Conservation (phyloP, 2,329 filamentous ascomycete genomes). For the Fusarium ramigenum region DNA sequence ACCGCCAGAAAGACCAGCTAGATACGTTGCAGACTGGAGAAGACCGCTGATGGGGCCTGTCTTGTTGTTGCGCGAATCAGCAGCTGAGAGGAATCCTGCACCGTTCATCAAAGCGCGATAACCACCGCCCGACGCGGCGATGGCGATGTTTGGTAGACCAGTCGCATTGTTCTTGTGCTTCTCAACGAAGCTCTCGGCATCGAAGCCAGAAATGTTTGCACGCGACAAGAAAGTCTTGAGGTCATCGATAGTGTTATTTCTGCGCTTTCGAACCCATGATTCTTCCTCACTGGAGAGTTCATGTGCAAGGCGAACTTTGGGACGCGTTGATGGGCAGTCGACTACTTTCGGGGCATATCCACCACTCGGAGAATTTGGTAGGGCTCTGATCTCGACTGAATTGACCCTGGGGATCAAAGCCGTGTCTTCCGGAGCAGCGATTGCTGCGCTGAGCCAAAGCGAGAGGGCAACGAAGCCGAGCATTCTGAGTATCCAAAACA, state of each 20-base stretch:
- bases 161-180: constrained; percentile 43
- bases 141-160: constrained; percentile 68
- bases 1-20: constrained; percentile 83
- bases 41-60: constrained; percentile 80
- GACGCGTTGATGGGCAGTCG: constrained; percentile 73
- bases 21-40: constrained; percentile 82
- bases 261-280: constrained; percentile 76
- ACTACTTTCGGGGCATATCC: constrained; percentile 74
- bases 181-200: constrained; percentile 74
- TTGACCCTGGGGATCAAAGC: background rate
- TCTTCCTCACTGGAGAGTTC: constrained; percentile 75
- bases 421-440: background rate
- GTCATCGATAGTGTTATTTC: constrained; percentile 76
- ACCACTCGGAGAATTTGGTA: constrained; percentile 15
- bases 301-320: constrained; percentile 71
- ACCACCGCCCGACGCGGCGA: constrained; percentile 85
- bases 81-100: constrained; percentile 82
- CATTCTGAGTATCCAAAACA: background rate
- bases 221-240: constrained; percentile 78
- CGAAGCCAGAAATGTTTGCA: constrained; percentile 78
- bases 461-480: background rate
- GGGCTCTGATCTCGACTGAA: background rate
- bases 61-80: constrained; percentile 66
- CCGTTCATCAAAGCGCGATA: constrained; percentile 87
- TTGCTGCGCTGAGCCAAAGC: background rate